Percentiles rank a stretch among this genome's conserved stretches.
phyloP scores from a whole-genome alignment of 2,329 filamentous ascomycete species.

The Peltaster fructicola region DNA sequence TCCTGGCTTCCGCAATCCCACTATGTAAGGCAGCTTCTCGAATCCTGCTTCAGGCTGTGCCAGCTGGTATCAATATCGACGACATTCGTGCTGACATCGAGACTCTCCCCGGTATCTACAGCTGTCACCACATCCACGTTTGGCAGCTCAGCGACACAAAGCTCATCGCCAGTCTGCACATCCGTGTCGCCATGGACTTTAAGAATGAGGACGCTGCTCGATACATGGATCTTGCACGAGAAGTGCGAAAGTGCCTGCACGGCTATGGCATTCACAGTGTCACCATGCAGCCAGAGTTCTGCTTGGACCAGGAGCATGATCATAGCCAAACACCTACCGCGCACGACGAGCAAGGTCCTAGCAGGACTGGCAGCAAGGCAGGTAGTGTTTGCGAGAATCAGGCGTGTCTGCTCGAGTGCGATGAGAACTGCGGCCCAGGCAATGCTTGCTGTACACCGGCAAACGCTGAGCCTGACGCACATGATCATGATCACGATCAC shows the following conservation, averaged over 20 bases:
- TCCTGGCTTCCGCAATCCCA: conserved; percentile 55
- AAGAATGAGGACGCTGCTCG: conserved; percentile 57
- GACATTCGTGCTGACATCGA: conserved; percentile 89
- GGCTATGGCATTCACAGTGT: conserved; percentile 92
- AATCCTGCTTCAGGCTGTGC: conserved; percentile 86
- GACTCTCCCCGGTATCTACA: conserved; percentile 64
- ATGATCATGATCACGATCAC: conserved; percentile 21
- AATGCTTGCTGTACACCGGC: conserved; percentile 24
- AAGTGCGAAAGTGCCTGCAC: conserved; percentile 75
- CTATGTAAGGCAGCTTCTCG: conserved; percentile 65
- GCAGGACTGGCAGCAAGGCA: conserved; percentile 17
- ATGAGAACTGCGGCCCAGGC: conserved; percentile 24
- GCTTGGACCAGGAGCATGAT: conserved; percentile 26
- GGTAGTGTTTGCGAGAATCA: conserved; percentile 17
- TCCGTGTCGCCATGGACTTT: conserved; percentile 81
- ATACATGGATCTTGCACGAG: conserved; percentile 80
- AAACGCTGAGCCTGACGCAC: conserved; percentile 7
- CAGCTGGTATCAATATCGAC: conserved; percentile 69
- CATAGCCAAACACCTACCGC: conserved; percentile 19
- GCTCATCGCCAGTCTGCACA: conserved; percentile 79
- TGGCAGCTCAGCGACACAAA: conserved; percentile 97
- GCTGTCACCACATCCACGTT: conserved; percentile 90
- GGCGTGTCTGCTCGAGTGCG: conserved; percentile 27
- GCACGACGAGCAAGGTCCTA: conserved; percentile 17
- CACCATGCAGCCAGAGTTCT: conserved; percentile 87